phyloP scores from a whole-genome alignment of 495 filamentous ascomycete genomes.

The Daldinia caldariorum region DNA sequence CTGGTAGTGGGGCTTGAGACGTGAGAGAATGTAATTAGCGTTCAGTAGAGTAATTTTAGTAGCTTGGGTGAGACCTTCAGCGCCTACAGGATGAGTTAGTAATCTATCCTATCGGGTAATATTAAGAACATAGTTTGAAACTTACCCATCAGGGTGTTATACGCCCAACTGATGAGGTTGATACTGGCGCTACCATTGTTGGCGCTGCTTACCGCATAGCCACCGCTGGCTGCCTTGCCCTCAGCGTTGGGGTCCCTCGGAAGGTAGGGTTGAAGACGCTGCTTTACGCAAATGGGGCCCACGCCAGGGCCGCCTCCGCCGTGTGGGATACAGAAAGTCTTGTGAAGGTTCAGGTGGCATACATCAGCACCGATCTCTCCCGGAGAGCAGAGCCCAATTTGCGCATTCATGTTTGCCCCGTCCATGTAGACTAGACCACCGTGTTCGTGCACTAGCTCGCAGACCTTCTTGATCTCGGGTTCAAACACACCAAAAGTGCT shows the following conservation, averaged over 20 bases:
- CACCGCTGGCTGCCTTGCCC: slow-evolving; percentile 45
- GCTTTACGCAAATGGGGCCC: slow-evolving; percentile 92
- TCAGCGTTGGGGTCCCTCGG: slow-evolving; percentile 72
- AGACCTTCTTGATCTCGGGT: slow-evolving; percentile 87
- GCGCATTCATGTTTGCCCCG: slow-evolving; percentile 98
- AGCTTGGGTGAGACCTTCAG: slow-evolving; percentile 87
- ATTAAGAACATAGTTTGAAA: slow-evolving; percentile 12
- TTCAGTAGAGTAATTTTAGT: slow-evolving; percentile 95
- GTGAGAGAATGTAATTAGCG: slow-evolving; percentile 96
- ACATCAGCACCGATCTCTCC: slow-evolving; percentile 98
- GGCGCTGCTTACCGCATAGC: slow-evolving; percentile 81
- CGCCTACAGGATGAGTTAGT: slow-evolving; percentile 58
- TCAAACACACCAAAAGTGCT: slow-evolving; percentile 98
- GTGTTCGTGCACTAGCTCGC: slow-evolving; percentile 83
- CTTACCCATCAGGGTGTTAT: slow-evolving; percentile 94
- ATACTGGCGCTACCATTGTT: slow-evolving; percentile 94
- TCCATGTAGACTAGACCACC: slow-evolving; percentile 99
- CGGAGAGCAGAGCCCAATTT: slow-evolving; percentile 96
- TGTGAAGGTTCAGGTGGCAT: slow-evolving; percentile 97
- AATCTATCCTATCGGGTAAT: not conserved
- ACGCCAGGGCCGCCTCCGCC: slow-evolving; percentile 96
- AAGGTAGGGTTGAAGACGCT: slow-evolving; percentile 80
- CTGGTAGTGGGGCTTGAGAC: slow-evolving; percentile 86
- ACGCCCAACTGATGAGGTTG: slow-evolving; percentile 96
- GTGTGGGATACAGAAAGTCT: slow-evolving; percentile 99